Conservation (phyloP, 1,139 yeast species). For the Lodderomyces margitis region DNA sequence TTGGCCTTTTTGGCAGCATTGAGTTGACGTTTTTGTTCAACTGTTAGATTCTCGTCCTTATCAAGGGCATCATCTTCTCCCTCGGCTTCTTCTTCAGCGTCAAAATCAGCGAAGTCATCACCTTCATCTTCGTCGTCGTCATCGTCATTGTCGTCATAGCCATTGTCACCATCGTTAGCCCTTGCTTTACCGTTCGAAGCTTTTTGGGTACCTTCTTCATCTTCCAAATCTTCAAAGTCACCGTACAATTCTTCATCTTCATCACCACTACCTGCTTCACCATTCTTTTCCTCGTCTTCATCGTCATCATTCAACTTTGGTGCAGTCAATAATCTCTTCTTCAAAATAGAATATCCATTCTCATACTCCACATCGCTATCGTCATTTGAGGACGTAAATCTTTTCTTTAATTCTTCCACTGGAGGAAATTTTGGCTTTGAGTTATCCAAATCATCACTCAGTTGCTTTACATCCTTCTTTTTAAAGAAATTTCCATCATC, state of each 20-base stretch:
- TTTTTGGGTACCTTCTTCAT: constrained; percentile 27
- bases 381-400: constrained; percentile 47
- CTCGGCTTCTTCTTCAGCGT: constrained; percentile 46
- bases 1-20: constrained; percentile 91
- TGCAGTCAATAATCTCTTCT: constrained; percentile 65
- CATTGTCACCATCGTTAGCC: constrained; percentile 16
- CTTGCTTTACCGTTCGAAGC: constrained; percentile 15
- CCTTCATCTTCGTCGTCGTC: constrained; percentile 29
- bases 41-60: constrained; percentile 42
- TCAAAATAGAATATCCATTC: constrained; percentile 47
- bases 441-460: constrained; percentile 32
- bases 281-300: constrained; percentile 32
- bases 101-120: constrained; percentile 55
- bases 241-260: constrained; percentile 63
- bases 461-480: constrained; percentile 39
- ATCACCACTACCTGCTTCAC: constrained; percentile 34
- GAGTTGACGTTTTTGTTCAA: constrained; percentile 69
- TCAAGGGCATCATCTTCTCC: constrained; percentile 31
- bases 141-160: constrained; percentile 21
- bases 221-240: constrained; percentile 79
- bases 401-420: constrained; percentile 48
- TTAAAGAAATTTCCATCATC: constrained; percentile 63
- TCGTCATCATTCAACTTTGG: constrained; percentile 51
- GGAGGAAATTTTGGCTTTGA: constrained; percentile 41
- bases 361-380: constrained; percentile 40